These are phyloP conservation scores for Candida ponderosae DNA, from an alignment of 805 yeast genomes.

Conservation along the genomic window DNA sequence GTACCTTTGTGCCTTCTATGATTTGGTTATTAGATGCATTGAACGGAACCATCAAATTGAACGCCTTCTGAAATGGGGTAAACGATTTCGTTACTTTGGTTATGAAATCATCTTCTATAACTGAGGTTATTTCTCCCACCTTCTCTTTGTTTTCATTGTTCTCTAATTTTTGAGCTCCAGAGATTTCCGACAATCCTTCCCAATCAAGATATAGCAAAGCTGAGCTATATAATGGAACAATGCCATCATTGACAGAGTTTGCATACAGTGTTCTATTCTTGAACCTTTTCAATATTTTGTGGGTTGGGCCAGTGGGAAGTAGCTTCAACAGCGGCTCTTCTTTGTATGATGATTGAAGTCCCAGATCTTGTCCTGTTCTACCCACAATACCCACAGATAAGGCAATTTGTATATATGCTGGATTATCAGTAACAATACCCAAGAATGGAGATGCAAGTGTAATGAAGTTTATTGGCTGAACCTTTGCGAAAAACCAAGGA, in stretches of 20 bases:
- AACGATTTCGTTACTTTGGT: conserved; percentile 19
- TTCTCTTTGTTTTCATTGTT: not conserved
- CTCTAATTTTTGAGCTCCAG: conserved; percentile 4
- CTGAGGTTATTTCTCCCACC: not conserved
- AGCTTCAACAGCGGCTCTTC: conserved; percentile 49
- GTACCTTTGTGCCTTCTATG: not conserved
- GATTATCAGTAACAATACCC: conserved; percentile 74
- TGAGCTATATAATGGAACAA: conserved; percentile 71
- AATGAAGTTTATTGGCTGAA: conserved; percentile 60
- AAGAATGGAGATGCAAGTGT: conserved; percentile 69
- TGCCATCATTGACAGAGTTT: conserved; percentile 71
- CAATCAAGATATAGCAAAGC: conserved; percentile 61
- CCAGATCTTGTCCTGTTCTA: conserved; percentile 72
- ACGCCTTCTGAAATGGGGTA: conserved; percentile 37
- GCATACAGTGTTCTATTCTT: conserved; percentile 66
- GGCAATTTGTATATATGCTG: conserved; percentile 62
- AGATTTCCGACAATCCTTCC: conserved; percentile 13
- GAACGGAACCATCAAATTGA: conserved; percentile 33
- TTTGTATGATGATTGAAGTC: conserved; percentile 38
- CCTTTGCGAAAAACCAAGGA: conserved; percentile 57
- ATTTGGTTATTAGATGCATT: conserved; percentile 4
- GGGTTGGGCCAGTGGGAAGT: conserved; percentile 64
- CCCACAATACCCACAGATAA: conserved; percentile 72
- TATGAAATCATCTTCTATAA: conserved; percentile 6
- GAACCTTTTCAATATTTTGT: conserved; percentile 47